Conservation (phyloP, 2,329 filamentous ascomycete genomes). For the Karstenula rhodostoma region DNA sequence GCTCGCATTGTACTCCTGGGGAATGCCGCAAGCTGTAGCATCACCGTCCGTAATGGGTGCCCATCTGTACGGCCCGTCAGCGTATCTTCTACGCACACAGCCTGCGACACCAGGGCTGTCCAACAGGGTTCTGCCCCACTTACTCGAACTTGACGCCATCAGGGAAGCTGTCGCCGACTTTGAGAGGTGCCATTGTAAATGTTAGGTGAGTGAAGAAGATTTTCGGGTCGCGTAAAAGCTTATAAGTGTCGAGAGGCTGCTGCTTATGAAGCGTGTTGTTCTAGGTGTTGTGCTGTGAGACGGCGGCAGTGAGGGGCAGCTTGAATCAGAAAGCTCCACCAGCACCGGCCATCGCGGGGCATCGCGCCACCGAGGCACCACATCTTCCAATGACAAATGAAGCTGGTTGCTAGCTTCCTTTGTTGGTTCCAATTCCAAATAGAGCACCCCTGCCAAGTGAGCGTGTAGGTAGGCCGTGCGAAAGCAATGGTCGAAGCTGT, state of each 20-base stretch:
- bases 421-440: conserved; percentile 9
- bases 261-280: conserved; percentile 8
- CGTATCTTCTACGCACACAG: not conserved
- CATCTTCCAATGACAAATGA: conserved; percentile 7
- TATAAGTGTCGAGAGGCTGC: not conserved
- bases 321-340: conserved; percentile 20
- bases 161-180: conserved; percentile 85
- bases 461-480: not conserved
- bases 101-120: not conserved
- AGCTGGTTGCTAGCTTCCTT: not conserved
- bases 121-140: conserved; percentile 37
- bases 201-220: conserved; percentile 12
- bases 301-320: conserved; percentile 18
- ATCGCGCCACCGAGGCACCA: conserved; percentile 9
- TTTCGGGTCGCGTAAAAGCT: not conserved
- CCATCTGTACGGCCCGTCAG: conserved; percentile 62
- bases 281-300: not conserved
- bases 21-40: conserved; percentile 79
- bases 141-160: conserved; percentile 79
- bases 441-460: not conserved
- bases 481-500: not conserved
- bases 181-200: conserved; percentile 69
- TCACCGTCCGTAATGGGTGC: conserved; percentile 77
- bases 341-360: conserved; percentile 15
- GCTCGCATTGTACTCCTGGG: conserved; percentile 79